Percentiles rank a stretch among this genome's conserved stretches.
These are phyloP conservation scores for Coemansia sp. DNA, from an alignment of 192 early-diverging fungal species.

Conservation along the genomic window DNA sequence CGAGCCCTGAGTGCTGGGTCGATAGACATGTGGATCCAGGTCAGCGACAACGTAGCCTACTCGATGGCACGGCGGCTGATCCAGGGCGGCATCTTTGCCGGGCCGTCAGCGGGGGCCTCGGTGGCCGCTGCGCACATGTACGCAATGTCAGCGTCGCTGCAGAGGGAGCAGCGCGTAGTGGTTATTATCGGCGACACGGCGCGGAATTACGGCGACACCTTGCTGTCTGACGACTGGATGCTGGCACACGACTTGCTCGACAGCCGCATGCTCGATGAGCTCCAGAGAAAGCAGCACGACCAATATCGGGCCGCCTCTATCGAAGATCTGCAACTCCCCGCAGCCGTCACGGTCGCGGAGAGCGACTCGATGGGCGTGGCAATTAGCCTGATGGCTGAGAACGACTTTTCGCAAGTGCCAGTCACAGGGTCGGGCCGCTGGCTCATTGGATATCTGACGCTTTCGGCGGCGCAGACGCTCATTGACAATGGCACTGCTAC, in stretches of 20 bases:
- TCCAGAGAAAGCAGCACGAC: conserved; percentile 59
- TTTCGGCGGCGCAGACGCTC: conserved; percentile 59
- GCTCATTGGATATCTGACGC: conserved; percentile 74
- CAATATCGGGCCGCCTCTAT: conserved; percentile 78
- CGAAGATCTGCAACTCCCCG: conserved; percentile 82
- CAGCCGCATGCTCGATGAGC: conserved; percentile 54
- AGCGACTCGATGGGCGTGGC: conserved; percentile 60
- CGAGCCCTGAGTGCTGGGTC: conserved; percentile 51
- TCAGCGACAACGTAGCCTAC: conserved; percentile 68
- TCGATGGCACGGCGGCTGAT: conserved; percentile 67
- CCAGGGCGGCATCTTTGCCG: conserved; percentile 60
- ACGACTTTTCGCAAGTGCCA: conserved; percentile 87
- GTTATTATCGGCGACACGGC: conserved; percentile 68
- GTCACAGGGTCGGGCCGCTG: conserved; percentile 66
- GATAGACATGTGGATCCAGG: conserved; percentile 66
- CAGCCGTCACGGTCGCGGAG: conserved; percentile 68
- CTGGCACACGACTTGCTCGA: conserved; percentile 74
- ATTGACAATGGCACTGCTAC: conserved; percentile 56
- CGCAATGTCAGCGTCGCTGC: conserved; percentile 24
- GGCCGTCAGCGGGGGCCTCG: conserved; percentile 66
- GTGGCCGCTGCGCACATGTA: conserved; percentile 62
- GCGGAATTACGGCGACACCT: conserved; percentile 66
- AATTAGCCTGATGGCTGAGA: conserved; percentile 70
- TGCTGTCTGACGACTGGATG: conserved; percentile 77
- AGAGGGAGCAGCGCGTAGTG: conserved; percentile 42